phyloP scores from a whole-genome alignment of 352 stramenopile genomes.

The Phytopythium oedochilum region DNA sequence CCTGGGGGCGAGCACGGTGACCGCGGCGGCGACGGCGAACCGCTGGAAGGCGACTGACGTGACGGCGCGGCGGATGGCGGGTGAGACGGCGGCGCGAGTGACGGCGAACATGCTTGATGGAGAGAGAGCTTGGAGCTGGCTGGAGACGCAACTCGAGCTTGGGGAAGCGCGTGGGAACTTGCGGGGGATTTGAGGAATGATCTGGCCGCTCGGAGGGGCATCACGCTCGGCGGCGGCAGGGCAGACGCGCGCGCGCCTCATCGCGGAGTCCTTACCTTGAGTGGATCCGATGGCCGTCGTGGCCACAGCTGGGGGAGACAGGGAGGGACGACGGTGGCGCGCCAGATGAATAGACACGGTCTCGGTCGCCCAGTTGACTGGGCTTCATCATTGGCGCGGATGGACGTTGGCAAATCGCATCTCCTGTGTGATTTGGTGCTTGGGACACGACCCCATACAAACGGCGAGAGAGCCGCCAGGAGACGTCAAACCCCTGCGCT shows the following conservation, averaged over 20 bases:
- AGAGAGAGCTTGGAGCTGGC: too few species aligned
- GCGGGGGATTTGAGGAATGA: constrained; percentile 7
- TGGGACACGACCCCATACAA: background rate
- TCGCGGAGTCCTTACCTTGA: too few species aligned
- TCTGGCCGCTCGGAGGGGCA: background rate
- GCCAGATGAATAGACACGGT: too few species aligned
- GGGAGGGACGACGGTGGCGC: background rate
- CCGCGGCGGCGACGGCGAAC: constrained; percentile 5
- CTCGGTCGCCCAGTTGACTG: too few species aligned
- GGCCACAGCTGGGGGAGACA: background rate
- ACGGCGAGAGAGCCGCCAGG: background rate
- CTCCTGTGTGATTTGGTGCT: background rate
- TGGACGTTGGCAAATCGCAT: background rate
- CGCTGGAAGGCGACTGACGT: constrained; percentile 5
- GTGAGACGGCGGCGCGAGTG: constrained; percentile 1
- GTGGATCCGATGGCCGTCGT: too few species aligned
- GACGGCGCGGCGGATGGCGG: constrained; percentile 1
- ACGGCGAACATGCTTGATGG: constrained; percentile 4
- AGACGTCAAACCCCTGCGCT: background rate
- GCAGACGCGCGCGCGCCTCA: background rate
- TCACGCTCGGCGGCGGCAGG: background rate
- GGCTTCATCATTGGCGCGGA: too few species aligned
- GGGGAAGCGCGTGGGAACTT: constrained; percentile 1
- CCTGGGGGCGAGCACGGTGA: background rate
- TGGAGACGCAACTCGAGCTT: background rate